These are phyloP conservation scores for Apiotrichum gracile DNA, from an alignment of 1,284 basidiomycete species.

Conservation along the genomic window DNA sequence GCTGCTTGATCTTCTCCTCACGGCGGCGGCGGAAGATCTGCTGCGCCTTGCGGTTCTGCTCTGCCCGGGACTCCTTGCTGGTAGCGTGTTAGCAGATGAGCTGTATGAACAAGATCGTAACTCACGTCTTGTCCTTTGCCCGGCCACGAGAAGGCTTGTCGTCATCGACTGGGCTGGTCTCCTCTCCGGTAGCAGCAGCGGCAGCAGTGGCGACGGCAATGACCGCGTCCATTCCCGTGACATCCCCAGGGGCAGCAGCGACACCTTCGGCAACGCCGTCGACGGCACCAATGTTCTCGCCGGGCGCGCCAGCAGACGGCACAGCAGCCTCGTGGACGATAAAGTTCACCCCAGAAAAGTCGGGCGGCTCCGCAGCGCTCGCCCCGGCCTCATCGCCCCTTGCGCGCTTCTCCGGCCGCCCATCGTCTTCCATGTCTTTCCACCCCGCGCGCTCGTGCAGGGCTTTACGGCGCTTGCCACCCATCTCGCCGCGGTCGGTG, in stretches of 20 bases:
- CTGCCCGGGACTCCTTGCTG: slow-evolving; percentile 32
- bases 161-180: background rate
- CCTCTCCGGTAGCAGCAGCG: background rate
- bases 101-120: background rate
- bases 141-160: background rate
- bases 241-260: background rate
- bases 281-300: too few relatives aligned
- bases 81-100: background rate
- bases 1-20: slow-evolving; percentile 44
- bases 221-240: background rate
- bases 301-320: background rate
- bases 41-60: slow-evolving; percentile 46
- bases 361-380: background rate
- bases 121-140: background rate
- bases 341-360: background rate
- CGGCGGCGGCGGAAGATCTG: slow-evolving; percentile 41
- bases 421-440: slow-evolving; percentile 36
- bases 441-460: slow-evolving; percentile 41
- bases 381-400: background rate
- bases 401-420: slow-evolving; percentile 3
- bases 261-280: background rate
- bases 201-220: background rate
- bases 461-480: slow-evolving; percentile 39
- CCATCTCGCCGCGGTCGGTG: slow-evolving; percentile 38
- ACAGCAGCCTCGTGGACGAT: background rate